Base-by-base conservation (phyloP, 805 yeast species). In the Candida nonsorbophila region DNA sequence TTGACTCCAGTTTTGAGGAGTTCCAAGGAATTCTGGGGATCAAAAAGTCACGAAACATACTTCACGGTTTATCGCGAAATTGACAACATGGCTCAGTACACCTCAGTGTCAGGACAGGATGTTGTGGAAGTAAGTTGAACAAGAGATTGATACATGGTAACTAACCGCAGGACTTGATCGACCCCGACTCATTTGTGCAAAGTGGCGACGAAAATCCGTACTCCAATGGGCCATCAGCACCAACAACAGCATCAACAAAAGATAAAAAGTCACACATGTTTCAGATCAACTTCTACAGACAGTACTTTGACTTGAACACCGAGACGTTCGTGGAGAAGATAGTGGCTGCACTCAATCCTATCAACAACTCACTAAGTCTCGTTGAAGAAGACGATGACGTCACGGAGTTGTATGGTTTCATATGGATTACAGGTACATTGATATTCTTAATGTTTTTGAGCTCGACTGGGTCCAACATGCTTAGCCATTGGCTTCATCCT, bases 371-470 rank as follows among this genome's bases (percentile, higher is more conserved):
- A 5, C 31, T 31, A 5, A 22, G 30, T 4, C 33, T 22, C 45
- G 55, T 40, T 7, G 62, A 52, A 18, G 61, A 64, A 23, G 62
- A 53, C 19, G 62, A 64, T 25, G 66, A 66, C 22, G 63, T 66
- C 10, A 49, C 58, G 1, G 97, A 88, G 46, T 58, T 88, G 30
- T 90, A 86, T 52, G 96, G 96, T 1, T 82, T 94, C 6, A 62
- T 86, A 12, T 88, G 97, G 97, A 77, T 88, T 24, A 83, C 90
- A 8, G 86, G 87, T 0, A 81, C 95, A 0, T 73, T 85, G 28
- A 75, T 84, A 1, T 74, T 84, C 40, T 61, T 79, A 18, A 65
- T 84, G 51, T 87, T 87, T 56, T 77, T 86, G 34, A 71, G 87
- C 25, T 73, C 82, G 20, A 80, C 94, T 0, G 69, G 84, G 13